phyloP scores from a whole-genome alignment of 169 alveolate species.

The Plasmodium gaboni region DNA sequence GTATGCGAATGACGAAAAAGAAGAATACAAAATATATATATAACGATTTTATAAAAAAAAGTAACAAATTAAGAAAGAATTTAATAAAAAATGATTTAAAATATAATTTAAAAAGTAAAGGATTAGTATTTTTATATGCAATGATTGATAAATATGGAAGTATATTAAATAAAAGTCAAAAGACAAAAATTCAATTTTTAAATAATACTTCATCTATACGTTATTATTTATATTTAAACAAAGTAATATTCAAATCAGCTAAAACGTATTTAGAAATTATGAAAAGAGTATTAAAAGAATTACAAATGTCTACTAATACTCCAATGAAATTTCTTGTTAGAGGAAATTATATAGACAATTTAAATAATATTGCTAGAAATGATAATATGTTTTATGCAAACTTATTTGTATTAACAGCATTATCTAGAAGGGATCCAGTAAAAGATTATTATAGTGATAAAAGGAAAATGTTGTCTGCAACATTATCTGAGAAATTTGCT shows the following conservation, averaged over 20 bases:
- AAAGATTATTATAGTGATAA: constrained; percentile 66
- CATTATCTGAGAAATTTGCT: constrained; percentile 79
- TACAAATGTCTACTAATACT: constrained; percentile 10
- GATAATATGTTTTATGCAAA: constrained; percentile 49
- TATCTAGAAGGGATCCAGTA: constrained; percentile 76
- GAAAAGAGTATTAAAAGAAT: constrained; percentile 24
- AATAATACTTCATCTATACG: constrained; percentile 30
- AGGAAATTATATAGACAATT: constrained; percentile 38
- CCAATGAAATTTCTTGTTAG: constrained; percentile 55
- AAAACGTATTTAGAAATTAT: constrained; percentile 38
- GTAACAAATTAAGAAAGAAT: constrained; percentile 20
- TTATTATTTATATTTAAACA: constrained; percentile 45
- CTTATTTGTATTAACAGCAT: constrained; percentile 35
- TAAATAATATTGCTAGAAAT: constrained; percentile 38
- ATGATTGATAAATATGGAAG: constrained; percentile 35
- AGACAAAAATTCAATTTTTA: constrained; percentile 4
- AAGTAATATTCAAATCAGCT: background rate
- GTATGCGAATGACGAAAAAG: background rate
- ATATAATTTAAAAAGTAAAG: constrained; percentile 38
- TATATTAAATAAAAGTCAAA: constrained; percentile 31
- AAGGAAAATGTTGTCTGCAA: constrained; percentile 75
- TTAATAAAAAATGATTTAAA: constrained; percentile 17
- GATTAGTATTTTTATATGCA: constrained; percentile 29
- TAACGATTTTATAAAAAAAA: constrained; percentile 22
- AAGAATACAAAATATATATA: constrained; percentile 18